A percentile compares a stretch with the other conserved stretches of the same genome.
Conservation (phyloP, 768 basidiomycete genomes). For the Mycena rebaudengoi region DNA sequence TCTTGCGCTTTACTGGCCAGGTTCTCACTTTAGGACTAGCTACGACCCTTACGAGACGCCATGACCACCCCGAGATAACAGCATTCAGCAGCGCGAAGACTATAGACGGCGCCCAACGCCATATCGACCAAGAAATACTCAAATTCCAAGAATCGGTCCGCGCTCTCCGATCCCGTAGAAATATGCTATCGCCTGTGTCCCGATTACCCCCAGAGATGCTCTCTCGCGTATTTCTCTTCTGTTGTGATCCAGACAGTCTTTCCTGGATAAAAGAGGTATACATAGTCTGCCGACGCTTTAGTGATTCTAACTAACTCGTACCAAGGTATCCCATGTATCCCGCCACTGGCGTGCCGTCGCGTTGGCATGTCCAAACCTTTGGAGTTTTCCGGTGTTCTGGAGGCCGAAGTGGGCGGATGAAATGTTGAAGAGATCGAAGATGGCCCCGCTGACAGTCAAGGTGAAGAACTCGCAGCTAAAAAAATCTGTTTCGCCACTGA, state of each 20-base stretch:
- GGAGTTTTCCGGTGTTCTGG: conserved; percentile 46
- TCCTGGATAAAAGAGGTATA: conserved; percentile 45
- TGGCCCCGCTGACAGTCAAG: conserved; percentile 42
- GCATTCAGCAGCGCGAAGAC: conserved; percentile 19
- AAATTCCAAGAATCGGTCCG: conserved; percentile 44
- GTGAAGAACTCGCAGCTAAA: not conserved
- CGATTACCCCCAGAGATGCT: conserved; percentile 54
- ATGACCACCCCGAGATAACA: conserved; percentile 20
- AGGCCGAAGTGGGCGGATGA: conserved; percentile 48
- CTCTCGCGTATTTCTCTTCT: conserved; percentile 45
- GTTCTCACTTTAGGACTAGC: too few relatives aligned
- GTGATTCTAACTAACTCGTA: too few relatives aligned
- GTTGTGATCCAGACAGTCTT: conserved; percentile 19
- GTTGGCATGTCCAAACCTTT: conserved; percentile 49
- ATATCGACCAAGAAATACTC: conserved; percentile 49
- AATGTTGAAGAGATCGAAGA: conserved; percentile 56
- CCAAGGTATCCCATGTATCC: conserved; percentile 52
- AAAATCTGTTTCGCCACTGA: conserved; percentile 16
- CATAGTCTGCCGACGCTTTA: too few relatives aligned
- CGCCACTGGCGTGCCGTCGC: conserved; percentile 55
- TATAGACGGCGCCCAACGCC: conserved; percentile 32
- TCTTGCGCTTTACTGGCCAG: not conserved
- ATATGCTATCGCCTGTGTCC: conserved; percentile 46
- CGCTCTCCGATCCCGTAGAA: conserved; percentile 44
- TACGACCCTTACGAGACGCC: conserved; percentile 23